Conservation (phyloP, 805 yeast genomes). For the Suhomyces canberraensis region DNA sequence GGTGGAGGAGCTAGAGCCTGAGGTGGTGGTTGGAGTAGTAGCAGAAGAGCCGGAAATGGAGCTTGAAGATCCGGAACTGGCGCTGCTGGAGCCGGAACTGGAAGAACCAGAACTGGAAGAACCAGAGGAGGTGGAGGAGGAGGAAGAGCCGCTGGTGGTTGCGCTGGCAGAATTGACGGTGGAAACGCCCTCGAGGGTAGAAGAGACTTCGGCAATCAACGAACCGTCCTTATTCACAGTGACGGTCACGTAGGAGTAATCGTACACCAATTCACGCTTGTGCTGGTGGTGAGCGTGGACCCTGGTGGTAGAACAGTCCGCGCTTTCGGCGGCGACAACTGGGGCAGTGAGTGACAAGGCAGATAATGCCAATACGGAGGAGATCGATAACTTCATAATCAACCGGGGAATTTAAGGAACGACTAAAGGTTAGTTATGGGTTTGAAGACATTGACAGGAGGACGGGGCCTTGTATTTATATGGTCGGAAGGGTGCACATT, state of each 20-base stretch:
- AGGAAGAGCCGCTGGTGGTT: conserved; percentile 14
- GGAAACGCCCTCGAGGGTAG: conserved; percentile 7
- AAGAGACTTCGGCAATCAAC: conserved; percentile 24
- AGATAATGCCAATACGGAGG: conserved; percentile 19
- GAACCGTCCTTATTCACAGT: conserved; percentile 44
- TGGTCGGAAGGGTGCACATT: too few relatives aligned
- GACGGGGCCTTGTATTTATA: neutral
- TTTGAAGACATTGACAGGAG: neutral
- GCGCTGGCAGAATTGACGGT: conserved; percentile 16
- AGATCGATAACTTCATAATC: conserved; percentile 17
- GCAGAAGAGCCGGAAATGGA: conserved; percentile 13
- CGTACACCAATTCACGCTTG: conserved; percentile 56
- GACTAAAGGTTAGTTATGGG: conserved; percentile 17
- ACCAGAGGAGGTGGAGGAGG: conserved; percentile 9
- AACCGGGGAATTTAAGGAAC: conserved; percentile 10
- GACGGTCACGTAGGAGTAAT: conserved; percentile 44
- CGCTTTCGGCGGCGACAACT: conserved; percentile 22
- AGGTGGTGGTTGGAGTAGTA: conserved; percentile 9
- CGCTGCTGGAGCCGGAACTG: conserved; percentile 8
- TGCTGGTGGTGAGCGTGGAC: conserved; percentile 61
- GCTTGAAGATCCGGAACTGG: conserved; percentile 17
- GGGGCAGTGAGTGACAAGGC: conserved; percentile 19
- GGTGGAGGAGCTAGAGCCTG: conserved; percentile 20
- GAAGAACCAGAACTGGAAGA: conserved; percentile 17
- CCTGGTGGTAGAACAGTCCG: conserved; percentile 40